Base-by-base conservation (phyloP, 805 yeast species). In the Nakazawaea sp. region DNA sequence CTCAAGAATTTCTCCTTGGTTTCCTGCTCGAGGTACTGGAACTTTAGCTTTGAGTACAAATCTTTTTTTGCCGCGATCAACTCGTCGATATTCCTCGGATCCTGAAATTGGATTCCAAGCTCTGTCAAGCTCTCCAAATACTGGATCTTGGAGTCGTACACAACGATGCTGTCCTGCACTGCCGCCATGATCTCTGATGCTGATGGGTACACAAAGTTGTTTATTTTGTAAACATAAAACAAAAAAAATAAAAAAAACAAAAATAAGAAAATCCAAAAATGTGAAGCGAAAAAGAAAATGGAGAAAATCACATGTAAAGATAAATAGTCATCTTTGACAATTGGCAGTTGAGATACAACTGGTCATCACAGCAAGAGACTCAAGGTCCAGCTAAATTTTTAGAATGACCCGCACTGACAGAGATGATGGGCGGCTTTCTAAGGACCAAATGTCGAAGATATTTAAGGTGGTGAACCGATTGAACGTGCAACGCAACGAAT, bases 11-110 rank as follows among this genome's bases (percentile, higher is more conserved):
- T 70, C 45, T 80, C 84, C 43, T 82, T 72, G 4, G 87, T 70
- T 44, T 80, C 88, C 48, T 80, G 83, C 51, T 82, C 90, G 29
- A 80, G 52, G 49, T 77, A 82, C 39, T 78, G 70, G 43, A 78
- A 78, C 47, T 78, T 77, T 29, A 81, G 59, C 41, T 78, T 68
- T 13, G 71, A 67, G 41, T 72, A 71, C 18, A 68, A 49, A 43
- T 65, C 65, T 41, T 62, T 61, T 39, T 63, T 63, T 29, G 51
- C 47, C 13, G 49, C 40, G 7, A 68, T 52, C n/a, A 66, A 64
- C 1, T 59, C 62, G 16, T 56, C 53, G 3, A 66, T 44, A 1
- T 47, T 38, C 5, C 39, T 47, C 4, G 72, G 71, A 30, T 58
- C 53, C 7, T 36, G 13, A 9, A 21, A 21, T 10, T 16, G 28